A percentile compares a stretch with the other conserved stretches of the same genome.
phyloP scores from a whole-genome alignment of 768 basidiomycete species.

The Mycena epipterygia region DNA sequence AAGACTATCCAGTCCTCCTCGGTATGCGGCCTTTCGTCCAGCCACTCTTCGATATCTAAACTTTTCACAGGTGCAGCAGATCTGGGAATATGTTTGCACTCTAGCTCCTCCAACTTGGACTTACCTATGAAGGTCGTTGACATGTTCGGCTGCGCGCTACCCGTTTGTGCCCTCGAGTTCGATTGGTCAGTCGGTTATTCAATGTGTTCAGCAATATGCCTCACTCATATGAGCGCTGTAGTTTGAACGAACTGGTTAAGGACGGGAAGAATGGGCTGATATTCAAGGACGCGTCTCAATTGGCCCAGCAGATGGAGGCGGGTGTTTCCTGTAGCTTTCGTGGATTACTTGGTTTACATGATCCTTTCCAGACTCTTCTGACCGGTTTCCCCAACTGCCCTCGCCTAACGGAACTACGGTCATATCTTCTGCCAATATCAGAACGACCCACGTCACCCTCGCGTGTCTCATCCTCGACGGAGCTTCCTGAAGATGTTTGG shows the following conservation, averaged over 20 bases:
- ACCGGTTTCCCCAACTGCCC: conserved; percentile 70
- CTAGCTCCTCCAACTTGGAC: conserved; percentile 91
- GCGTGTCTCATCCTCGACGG: conserved; percentile 36
- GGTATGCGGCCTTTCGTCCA: conserved; percentile 60
- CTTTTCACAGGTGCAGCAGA: conserved; percentile 82
- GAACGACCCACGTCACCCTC: conserved; percentile 42
- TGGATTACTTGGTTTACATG: conserved; percentile 2
- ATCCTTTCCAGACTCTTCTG: conserved; percentile 63
- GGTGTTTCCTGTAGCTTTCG: conserved; percentile 32
- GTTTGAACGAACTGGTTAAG: conserved; percentile 89
- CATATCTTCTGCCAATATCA: conserved; percentile 57
- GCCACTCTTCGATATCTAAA: not conserved
- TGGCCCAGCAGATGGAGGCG: conserved; percentile 83
- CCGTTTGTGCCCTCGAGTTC: conserved; percentile 92
- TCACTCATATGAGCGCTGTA: conserved; percentile 47
- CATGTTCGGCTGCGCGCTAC: conserved; percentile 98
- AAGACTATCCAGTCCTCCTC: conserved; percentile 90
- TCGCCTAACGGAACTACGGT: conserved; percentile 64
- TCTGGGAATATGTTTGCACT: conserved; percentile 91
- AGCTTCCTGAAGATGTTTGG: conserved; percentile 36
- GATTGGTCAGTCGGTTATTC: conserved; percentile 70
- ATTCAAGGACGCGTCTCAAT: conserved; percentile 75
- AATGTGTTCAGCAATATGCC: not conserved
- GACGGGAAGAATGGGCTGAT: conserved; percentile 87
- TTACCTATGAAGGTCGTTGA: conserved; percentile 99